phyloP scores from a whole-genome alignment of 306 rosid genomes.

The Castanospermum australe region DNA sequence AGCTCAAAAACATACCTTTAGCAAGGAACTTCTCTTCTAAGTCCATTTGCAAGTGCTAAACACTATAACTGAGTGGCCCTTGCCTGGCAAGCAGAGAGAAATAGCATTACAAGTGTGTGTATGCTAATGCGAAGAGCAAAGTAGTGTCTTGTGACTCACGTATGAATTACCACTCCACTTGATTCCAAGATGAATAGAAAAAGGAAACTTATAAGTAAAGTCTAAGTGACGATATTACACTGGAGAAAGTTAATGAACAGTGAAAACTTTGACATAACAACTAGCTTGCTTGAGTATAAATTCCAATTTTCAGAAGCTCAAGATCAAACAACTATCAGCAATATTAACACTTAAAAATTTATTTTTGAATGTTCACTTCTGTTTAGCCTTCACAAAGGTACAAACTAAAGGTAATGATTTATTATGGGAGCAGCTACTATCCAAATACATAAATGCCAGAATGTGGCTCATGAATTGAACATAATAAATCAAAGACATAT shows the following conservation, averaged over 20 bases:
- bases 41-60: conserved; percentile 48
- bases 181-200: neutral
- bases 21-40: conserved; percentile 62
- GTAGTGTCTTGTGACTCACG: neutral
- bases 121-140: neutral
- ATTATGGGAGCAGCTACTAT: neutral
- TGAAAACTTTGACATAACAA: neutral
- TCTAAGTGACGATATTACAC: neutral
- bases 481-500: neutral
- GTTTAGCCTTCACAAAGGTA: neutral
- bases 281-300: neutral
- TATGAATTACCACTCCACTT: neutral
- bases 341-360: neutral
- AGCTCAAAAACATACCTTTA: conserved; percentile 56
- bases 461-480: conserved; percentile 34
- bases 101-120: neutral
- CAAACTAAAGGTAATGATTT: neutral
- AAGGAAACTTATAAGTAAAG: neutral
- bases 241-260: conserved; percentile 16
- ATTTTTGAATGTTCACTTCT: neutral
- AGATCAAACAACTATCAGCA: conserved; percentile 5
- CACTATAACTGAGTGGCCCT: conserved; percentile 31
- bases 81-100: conserved; percentile 32
- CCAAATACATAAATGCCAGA: conserved; percentile 17
- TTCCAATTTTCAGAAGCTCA: neutral